Base-by-base conservation (phyloP, 2,329 filamentous ascomycete genomes). In the Camillea tinctor region DNA sequence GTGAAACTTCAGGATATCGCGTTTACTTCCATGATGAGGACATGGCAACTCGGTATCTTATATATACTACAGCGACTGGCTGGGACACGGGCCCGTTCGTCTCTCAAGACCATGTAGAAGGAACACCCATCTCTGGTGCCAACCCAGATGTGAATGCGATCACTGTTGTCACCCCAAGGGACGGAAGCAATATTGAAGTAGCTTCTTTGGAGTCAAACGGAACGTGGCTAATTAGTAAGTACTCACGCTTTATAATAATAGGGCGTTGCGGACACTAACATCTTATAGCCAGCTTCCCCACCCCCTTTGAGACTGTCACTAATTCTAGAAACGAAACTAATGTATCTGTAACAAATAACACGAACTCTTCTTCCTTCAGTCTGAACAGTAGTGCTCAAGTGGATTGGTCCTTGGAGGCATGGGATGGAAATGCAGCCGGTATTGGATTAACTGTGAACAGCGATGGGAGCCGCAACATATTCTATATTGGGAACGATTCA, bases 401-500 rank as follows among this genome's bases (percentile, higher is more conserved):
- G 15, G 30, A 26, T 30, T 61, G 56, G 55, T 21, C 54, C 4
- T 53, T 66, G 1, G 57, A 60, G 2, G 60, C 56, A 11, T 66
- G 62, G 62, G 60, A 64, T 48, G 62, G 62, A 19, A 51, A 54
- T 11, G 52, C 59, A 4, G 19, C 20, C 22, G 36, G 44, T 0
- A 54, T 66, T 21, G 60, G 60, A 4, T 24, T 64, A 3, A 50
- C 62, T 3, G 44, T 63, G 9, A 54, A 66, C 54, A 56, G 60
- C n/a, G 44, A 63, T 7, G 53, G 53, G 15, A 52, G 36, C 17
- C 55, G 54, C 19, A 60, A 21, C 50, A 54, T 64, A 20, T 67
- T 62, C 49, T 67, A 64, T 24, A 62, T 63, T 50, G 64, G 56
- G 53, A 71, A 65, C 21, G 75, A 77, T 62, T 63, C 62, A 24